Evolutionary conservation across 129 eudicot genomes (phyloP), one percentile per base, ranked within the genome.

Genomic region (Sambucus nigra): DNA sequence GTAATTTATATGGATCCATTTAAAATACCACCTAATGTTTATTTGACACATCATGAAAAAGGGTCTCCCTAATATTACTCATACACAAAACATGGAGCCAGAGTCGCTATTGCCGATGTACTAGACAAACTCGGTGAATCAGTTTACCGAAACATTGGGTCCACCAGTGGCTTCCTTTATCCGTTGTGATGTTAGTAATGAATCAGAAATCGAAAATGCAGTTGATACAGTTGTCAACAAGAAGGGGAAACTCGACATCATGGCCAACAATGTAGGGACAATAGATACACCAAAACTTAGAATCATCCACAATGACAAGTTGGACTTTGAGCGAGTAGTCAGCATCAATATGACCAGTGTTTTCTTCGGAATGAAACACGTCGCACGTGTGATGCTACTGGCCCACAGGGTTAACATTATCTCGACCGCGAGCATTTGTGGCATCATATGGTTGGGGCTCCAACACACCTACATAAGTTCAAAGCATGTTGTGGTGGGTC

Each of bases 401-500:
- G 41, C 50, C 0, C 48, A 66, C 7, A 22, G 31, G 1, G 77
- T 71, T 5, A 57, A 57, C 66, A 78, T 79, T 11, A 59, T 79
- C 5, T 55, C 59, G 0, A 70, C 64, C 0, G 73, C 64, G 1
- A 78, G 85, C 25, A 39, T 47, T 4, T 25, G 15, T n/a, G 25
- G 71, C 0, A 41, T 9, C 12, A 55, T 69, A 1, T 69, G 72
- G 5, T 78, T 75, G 8, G 22, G 8, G 8, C 27, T 65, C 6
- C 1, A 72, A 5, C 75, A 74, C 26, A 78, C 78, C 4, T 79
- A 79, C 48, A 74, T 81, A 2, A 48, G 72, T 31, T 74, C 81
- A 14, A 79, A 79, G 62, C 86, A 79, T 16, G 81, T 61, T 4
- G 69, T 79, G 51, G 57, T 79, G 15, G 86, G 86, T 41, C 63